Evolutionary conservation across 495 filamentous ascomycete species (phyloP).

Genomic region (Xylaria intraflava): DNA sequence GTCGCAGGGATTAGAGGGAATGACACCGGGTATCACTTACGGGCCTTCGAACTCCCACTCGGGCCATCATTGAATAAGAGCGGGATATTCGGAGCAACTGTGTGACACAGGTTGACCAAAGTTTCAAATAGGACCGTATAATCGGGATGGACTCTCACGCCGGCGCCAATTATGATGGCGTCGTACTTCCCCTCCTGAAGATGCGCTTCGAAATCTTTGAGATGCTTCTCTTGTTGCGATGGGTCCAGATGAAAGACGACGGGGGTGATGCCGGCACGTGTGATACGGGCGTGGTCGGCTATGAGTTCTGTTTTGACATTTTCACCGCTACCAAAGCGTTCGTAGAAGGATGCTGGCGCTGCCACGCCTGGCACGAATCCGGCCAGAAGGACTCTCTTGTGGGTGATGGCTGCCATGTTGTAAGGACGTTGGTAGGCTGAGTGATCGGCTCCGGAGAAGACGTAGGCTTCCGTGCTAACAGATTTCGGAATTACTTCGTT

Average conservation of each 20-base stretch:
- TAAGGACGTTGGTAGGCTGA: not conserved
- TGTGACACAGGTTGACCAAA: conserved; percentile 7
- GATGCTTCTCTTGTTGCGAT: not conserved
- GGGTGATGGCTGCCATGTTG: not conserved
- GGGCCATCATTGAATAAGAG: conserved; percentile 10
- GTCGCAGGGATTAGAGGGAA: not conserved
- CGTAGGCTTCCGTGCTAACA: not conserved
- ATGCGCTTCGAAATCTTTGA: not conserved
- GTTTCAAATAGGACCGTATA: conserved; percentile 3
- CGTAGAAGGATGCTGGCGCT: not conserved
- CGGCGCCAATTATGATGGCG: conserved; percentile 6
- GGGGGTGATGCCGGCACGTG: not conserved
- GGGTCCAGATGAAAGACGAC: not conserved
- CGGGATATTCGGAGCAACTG: not conserved
- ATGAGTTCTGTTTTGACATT: not conserved
- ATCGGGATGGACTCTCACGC: conserved; percentile 2
- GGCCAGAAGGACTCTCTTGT: not conserved
- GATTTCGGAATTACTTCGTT: not conserved
- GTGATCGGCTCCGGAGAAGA: not conserved
- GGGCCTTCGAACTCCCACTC: not conserved
- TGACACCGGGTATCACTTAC: not conserved
- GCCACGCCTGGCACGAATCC: not conserved
- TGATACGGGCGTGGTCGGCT: conserved; percentile 1
- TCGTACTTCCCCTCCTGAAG: conserved; percentile 1
- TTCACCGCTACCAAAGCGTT: not conserved